Evolutionary conservation across 108 stramenopile species (phyloP), one percentile per base, ranked within the genome.

Genomic region (Hondaea fermentalgiana): DNA sequence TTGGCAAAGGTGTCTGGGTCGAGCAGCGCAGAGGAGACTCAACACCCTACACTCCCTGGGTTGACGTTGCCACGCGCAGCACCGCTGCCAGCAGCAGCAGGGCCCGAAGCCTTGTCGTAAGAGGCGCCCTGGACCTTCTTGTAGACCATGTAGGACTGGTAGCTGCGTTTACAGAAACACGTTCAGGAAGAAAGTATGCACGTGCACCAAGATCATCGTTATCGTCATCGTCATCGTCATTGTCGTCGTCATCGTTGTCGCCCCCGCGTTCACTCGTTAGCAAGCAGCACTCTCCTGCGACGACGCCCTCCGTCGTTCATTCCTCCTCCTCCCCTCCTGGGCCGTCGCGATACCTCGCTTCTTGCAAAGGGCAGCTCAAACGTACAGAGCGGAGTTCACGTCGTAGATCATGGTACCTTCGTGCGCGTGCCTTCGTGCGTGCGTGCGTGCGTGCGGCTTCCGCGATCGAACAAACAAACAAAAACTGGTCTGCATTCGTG

Each of bases 21-120:
- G 6, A 47, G 49, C 6, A 43, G 49, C 51, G 45, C 49, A 12
- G n/a, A 12, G 49, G 23, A 83, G 51, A 16, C 43, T 53, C 51
- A 83, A 83, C 76, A 83, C 45, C 76, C 76, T 53, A 83, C 76
- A 3, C 76, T 83, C 16, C 76, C 76, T 23, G 76, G 76, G 76
- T 83, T 83, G 1, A 83, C 23, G 19, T 8, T 6, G 51, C 76
- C 76, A 35, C 51, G n/a, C 6, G 49, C 49, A 6, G 23, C 51
- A 45, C 49, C 45, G 45, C 43, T 45, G 45, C 28, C 28, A 23
- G 45, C 12, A 35, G 23, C 76, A 8, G 28, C 51, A 83, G 76
- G 51, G 28, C 23, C 5, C 14, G 45, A n/a, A 12, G 76, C 76
- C 28, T 23, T 28, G 45, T 23, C 51, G 76, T 53, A 47, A 6